Evolutionary conservation across 208 protist genomes (phyloP), one percentile per base, ranked within the genome.

Genomic region (Trypanosoma vivax): DNA sequence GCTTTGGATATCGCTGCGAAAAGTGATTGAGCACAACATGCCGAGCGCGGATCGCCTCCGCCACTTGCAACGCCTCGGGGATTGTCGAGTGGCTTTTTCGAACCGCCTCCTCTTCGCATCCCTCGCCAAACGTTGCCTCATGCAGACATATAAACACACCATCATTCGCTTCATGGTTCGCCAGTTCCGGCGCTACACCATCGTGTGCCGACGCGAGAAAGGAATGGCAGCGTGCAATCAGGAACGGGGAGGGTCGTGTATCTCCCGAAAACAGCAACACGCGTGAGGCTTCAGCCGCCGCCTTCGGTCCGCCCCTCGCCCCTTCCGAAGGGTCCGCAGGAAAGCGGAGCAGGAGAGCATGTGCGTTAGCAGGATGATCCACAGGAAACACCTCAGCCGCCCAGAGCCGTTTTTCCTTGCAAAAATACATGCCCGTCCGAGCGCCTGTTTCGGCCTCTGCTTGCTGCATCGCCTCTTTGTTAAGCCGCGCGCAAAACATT

Each of bases 81-180:
- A 92, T 65, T 10, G 93, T 96, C 5, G 70, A 91, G 64, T 97
- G 94, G 31, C 72, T 81, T 70, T 96, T 95, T 10, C 56, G 50
- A 5, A 78, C 30, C 11, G 94, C 94, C 64, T 96, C 83, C 2
- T 56, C 73, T 37, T 80, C 70, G 49, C 79, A 91, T 10, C 78
- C 79, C 25, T 89, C 87, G 18, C 92, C 88, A 47, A 97, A 96
- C 3, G 94, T 97, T 16, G 91, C 90, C 60, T 97, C 94, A 65
- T 97, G 94, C 0, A 97, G 70, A 5, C 92, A 80, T 2, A 97
- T 68, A 29, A 84, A 92, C 1, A 88, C 43, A 34, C 59, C 64
- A 25, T 14, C 5, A 10, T 14, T 34, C 11, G 19, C 23, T 11
- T 33, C 29, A n/a, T 46, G 13, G 28, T 14, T 37, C 19, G 14